Conservation (phyloP, 2,329 filamentous ascomycete species). For the Fusarium sp. region DNA sequence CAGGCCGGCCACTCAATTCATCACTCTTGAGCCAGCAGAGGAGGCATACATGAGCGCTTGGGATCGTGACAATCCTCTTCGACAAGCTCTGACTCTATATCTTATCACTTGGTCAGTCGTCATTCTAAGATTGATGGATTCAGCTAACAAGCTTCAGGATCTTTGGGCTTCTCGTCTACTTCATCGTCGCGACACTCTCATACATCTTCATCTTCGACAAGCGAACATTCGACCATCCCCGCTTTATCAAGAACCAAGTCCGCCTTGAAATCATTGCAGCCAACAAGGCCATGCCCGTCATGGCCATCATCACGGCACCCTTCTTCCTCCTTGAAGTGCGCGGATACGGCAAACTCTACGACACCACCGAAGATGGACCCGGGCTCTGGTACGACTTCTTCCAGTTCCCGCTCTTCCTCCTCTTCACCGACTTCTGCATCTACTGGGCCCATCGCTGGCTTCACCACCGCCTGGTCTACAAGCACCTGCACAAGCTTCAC, state of each 20-base stretch:
- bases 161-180: conserved; percentile 87
- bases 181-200: conserved; percentile 81
- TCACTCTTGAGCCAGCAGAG: conserved; percentile 74
- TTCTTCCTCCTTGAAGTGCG: conserved; percentile 86
- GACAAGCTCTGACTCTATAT: conserved; percentile 80
- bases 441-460: conserved; percentile 91
- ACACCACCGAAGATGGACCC: conserved; percentile 77
- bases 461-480: conserved; percentile 82
- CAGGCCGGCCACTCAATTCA: conserved; percentile 75
- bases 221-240: conserved; percentile 85
- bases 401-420: conserved; percentile 88
- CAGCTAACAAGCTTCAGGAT: conserved; percentile 64
- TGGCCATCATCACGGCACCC: conserved; percentile 82
- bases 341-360: conserved; percentile 88
- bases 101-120: conserved; percentile 81
- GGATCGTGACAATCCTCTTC: conserved; percentile 78
- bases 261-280: conserved; percentile 85
- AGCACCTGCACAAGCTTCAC: conserved; percentile 92
- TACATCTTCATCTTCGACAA: conserved; percentile 94
- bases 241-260: conserved; percentile 95
- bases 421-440: conserved; percentile 89
- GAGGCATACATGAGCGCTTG: conserved; percentile 83
- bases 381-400: conserved; percentile 79
- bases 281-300: conserved; percentile 78
- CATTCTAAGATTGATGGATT: background rate